Base-by-base conservation (phyloP, 768 basidiomycete species). In the Trametes cingulata region DNA sequence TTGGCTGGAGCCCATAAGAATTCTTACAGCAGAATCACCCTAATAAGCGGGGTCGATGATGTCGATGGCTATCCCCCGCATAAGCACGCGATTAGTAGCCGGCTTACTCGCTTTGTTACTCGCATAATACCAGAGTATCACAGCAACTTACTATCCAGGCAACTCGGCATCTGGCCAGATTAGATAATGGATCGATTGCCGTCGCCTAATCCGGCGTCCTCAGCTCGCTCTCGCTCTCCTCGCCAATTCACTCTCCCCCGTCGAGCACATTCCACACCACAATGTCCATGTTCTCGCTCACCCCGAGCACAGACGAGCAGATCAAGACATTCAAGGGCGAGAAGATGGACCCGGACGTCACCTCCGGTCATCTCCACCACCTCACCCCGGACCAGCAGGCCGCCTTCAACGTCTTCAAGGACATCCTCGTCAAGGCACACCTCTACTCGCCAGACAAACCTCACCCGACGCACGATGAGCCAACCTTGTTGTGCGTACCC, bases 331-430 rank as follows among this genome's bases (percentile, higher is more conserved):
- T 53, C 45, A 56, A 40, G 27, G 61, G 56, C 61, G 52, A 53
- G 45, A 17, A 12, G 17, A 58, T 63, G 47, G 45, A 46, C 37
- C 58, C 63, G 39, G 68, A 71, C 69, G 64, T 70, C 25, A 67
- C 85, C 51, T 67, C 76, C 19, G 84, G 83, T 36, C 84, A 85
- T 62, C 70, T 82, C 3, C 83, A 82, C 1, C 79, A 85, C 66
- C 80, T 88, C 46, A 77, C 82, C 3, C 41, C 68, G 4, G 70
- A 74, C 3, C 86, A 90, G 64, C 68, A 81, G 59, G 69, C 75
- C 25, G 76, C 79, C 12, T 73, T 91, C 20, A 67, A 71, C 5
- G 66, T 70, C 0, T 88, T 92, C 78, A 88, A 83, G 68, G 66
- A 74, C 13, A 76, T 73, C 43, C 76, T 91, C 15, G 65, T 62